Base-by-base conservation (phyloP, 1,284 basidiomycete genomes). In the Malassezia caprae region DNA sequence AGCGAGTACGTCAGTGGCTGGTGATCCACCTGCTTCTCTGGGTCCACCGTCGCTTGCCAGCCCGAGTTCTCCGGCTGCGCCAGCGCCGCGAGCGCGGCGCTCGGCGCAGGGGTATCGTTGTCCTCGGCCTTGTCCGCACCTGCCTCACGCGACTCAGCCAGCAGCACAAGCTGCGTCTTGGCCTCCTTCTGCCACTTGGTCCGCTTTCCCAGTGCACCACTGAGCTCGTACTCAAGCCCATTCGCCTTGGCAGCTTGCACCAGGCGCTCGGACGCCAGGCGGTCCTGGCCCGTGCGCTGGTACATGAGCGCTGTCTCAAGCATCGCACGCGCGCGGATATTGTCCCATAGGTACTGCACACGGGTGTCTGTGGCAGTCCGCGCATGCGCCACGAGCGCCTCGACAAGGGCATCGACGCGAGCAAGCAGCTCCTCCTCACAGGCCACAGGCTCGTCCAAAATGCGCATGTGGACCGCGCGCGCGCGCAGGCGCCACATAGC, bases 151-250 rank as follows among this genome's bases (percentile, higher is more conserved):
- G 87, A 90, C 76, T 90, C 83, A 28, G 94, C 93, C 10, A 98
- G 81, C n/a, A 99, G 79, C 30, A 98, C 85, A 41, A 99, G 83
- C 76, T 96, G 93, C 52, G 84, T 88, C 58, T 87, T 79, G 44
- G 89, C 87, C 50, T 79, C 82, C 61, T 86, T 80, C 76, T 98
- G 94, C 76, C 87, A 99, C 76, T 90, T 96, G 13, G 94, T 99
- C 57, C 88, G 81, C 77, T 87, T 91, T 23, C 94, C 94, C 54
- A 93, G 78, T 7, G 90, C 89, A 12, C 94, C 94, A 0, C 88
- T 90, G 57, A 98, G 79, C 76, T 91, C 87, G 75, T 90, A 98
- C 73, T 86, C 81, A 53, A 99, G 77, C 2, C 85, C 85, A 23
- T 85, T 87, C 41, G 83, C 80, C 50, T 81, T 79, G 0, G 89